Conservation (phyloP, 2,329 filamentous ascomycete species). For the Drechslera avenae region DNA sequence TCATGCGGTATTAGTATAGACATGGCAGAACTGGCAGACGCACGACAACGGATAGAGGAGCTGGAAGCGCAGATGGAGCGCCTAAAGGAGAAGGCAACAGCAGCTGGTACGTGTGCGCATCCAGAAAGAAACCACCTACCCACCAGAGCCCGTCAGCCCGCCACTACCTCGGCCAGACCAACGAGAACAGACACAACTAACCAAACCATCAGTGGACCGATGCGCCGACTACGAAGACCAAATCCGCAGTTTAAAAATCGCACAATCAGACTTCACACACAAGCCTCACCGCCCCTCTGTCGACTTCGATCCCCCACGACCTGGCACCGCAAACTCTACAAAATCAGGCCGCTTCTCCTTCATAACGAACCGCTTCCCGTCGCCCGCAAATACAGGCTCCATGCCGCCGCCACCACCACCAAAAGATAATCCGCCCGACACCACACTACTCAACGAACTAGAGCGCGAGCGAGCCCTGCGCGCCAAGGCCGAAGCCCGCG, state of each 20-base stretch:
- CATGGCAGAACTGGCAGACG: slow-evolving; percentile 21
- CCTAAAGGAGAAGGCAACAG: slow-evolving; percentile 72
- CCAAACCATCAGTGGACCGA: slow-evolving; percentile 54
- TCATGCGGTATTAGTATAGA: slow-evolving; percentile 37
- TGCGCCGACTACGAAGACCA: slow-evolving; percentile 82
- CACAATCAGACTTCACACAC: slow-evolving; percentile 23
- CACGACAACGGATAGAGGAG: slow-evolving; percentile 52
- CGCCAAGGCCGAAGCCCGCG: slow-evolving; percentile 69
- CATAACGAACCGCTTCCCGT: slow-evolving; percentile 48
- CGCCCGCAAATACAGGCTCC: slow-evolving; percentile 36
- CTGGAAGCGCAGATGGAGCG: slow-evolving; percentile 72
- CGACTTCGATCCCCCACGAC: slow-evolving; percentile 34
- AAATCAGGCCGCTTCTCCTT: slow-evolving; percentile 52
- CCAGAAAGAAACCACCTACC: neutral
- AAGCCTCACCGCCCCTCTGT: slow-evolving; percentile 21
- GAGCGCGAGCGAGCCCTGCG: slow-evolving; percentile 70
- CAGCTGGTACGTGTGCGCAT: slow-evolving; percentile 55
- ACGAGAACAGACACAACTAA: slow-evolving; percentile 6
- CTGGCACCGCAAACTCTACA: slow-evolving; percentile 34
- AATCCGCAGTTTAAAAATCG: slow-evolving; percentile 59
- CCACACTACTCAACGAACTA: slow-evolving; percentile 66
- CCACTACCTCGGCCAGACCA: neutral
- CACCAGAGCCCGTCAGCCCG: neutral
- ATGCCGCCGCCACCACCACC: slow-evolving; percentile 40
- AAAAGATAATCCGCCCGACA: slow-evolving; percentile 31